phyloP scores from a whole-genome alignment of 176 grass and related monocot genomes.

The Coix lacrymajobi region DNA sequence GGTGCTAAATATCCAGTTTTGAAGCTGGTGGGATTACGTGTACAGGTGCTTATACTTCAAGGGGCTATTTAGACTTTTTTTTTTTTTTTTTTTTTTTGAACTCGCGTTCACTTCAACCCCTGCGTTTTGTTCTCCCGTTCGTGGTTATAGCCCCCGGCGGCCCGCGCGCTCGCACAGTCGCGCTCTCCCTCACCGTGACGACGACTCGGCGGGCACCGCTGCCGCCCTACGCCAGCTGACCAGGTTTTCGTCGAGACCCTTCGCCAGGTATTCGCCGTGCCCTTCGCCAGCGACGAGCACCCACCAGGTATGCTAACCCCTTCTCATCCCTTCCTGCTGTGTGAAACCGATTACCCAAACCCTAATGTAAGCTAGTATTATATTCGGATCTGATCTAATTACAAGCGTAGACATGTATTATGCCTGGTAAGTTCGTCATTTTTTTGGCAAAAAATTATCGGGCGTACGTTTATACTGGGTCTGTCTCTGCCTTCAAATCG shows the following conservation, averaged over 20 bases:
- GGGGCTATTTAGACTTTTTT: too few relatives aligned
- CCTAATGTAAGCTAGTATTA: background rate
- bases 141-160: too few relatives aligned
- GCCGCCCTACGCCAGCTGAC: background rate
- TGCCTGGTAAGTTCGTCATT: background rate
- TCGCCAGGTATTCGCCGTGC: background rate
- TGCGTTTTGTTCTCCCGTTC: too few relatives aligned
- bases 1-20: too few relatives aligned
- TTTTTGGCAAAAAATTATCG: background rate
- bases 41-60: too few relatives aligned
- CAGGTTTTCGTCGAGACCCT: too few relatives aligned
- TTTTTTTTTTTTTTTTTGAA: too few relatives aligned
- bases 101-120: background rate
- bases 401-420: background rate
- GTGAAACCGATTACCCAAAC: background rate
- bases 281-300: background rate
- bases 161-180: too few relatives aligned
- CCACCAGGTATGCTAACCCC: background rate
- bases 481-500: background rate
- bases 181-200: background rate
- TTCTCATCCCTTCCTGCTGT: background rate
- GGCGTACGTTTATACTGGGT: background rate
- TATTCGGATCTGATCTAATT: background rate
- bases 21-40: too few relatives aligned
- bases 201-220: background rate